phyloP scores from a whole-genome alignment of 805 yeast genomes.

The Kluyveromyces dobzhanskii region DNA sequence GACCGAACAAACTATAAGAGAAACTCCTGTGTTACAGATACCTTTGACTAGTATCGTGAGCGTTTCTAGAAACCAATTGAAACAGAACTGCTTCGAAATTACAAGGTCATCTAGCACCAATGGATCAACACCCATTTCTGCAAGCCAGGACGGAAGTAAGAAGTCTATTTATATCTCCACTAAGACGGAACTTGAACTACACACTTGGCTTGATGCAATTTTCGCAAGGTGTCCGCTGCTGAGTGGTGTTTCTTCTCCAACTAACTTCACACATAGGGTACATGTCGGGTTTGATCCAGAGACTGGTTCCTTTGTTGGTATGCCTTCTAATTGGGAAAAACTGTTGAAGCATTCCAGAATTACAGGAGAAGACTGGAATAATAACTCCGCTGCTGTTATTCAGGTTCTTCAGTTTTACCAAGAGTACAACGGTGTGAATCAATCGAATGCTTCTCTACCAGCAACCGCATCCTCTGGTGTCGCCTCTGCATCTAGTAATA shows the following conservation, averaged over 20 bases:
- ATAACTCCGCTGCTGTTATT: conserved; percentile 91
- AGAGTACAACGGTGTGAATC: conserved; percentile 30
- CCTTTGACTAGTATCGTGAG: conserved; percentile 53
- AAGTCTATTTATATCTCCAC: conserved; percentile 68
- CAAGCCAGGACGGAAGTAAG: conserved; percentile 23
- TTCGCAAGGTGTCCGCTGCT: conserved; percentile 62
- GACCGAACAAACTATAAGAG: conserved; percentile 37
- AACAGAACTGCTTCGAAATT: conserved; percentile 77
- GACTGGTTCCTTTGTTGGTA: conserved; percentile 80
- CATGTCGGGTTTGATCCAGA: conserved; percentile 84
- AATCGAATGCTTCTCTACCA: conserved; percentile 3
- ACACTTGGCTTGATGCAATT: conserved; percentile 87
- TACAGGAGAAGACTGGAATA: conserved; percentile 83
- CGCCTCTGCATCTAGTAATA: conserved; percentile 6
- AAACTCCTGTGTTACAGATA: conserved; percentile 42
- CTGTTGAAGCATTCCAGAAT: conserved; percentile 80
- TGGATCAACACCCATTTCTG: conserved; percentile 1
- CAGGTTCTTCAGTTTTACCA: conserved; percentile 79
- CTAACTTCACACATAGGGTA: conserved; percentile 89
- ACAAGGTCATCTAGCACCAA: conserved; percentile 19
- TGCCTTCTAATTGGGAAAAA: conserved; percentile 91
- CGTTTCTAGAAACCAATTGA: conserved; percentile 59
- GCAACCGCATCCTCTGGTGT: conserved; percentile 4
- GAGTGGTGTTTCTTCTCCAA: conserved; percentile 76
- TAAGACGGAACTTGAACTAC: conserved; percentile 69